Percentiles rank a stretch among this genome's conserved stretches.
Evolutionary conservation across 2,329 filamentous ascomycete species (phyloP).

Genomic region (Trichoderma koningiopsis): DNA sequence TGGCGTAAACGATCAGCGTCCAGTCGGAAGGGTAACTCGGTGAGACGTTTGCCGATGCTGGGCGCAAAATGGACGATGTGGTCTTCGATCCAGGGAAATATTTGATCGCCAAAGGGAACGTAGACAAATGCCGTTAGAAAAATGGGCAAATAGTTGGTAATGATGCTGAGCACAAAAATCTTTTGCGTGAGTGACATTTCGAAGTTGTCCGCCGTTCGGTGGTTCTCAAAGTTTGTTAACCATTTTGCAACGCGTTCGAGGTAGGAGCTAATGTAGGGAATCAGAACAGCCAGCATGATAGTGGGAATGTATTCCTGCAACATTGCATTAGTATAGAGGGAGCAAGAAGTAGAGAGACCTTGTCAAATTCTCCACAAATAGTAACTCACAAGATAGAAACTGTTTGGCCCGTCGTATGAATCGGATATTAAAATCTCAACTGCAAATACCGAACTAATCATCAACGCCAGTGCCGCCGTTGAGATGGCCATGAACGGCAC

Average conservation of each 20-base stretch:
- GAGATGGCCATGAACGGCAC: slow-evolving; percentile 68
- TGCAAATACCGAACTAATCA: slow-evolving; percentile 71
- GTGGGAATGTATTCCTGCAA: slow-evolving; percentile 70
- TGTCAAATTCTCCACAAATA: neutral
- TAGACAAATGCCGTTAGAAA: slow-evolving; percentile 79
- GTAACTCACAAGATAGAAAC: slow-evolving; percentile 61
- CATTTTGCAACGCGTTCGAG: slow-evolving; percentile 64
- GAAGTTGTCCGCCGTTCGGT: slow-evolving; percentile 69
- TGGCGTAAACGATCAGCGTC: slow-evolving; percentile 68
- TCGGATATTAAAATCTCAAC: slow-evolving; percentile 77
- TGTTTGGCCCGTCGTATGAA: slow-evolving; percentile 70
- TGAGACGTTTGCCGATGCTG: slow-evolving; percentile 52
- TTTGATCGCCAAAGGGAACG: slow-evolving; percentile 68
- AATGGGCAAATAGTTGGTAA: slow-evolving; percentile 76
- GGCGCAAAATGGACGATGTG: slow-evolving; percentile 54
- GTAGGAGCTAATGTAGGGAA: slow-evolving; percentile 65
- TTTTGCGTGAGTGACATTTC: slow-evolving; percentile 72
- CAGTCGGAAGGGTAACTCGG: slow-evolving; percentile 60
- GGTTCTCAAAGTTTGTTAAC: slow-evolving; percentile 73
- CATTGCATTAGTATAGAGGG: neutral
- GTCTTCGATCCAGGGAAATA: slow-evolving; percentile 68
- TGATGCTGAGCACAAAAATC: slow-evolving; percentile 76
- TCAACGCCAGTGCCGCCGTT: slow-evolving; percentile 59
- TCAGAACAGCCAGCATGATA: slow-evolving; percentile 64
- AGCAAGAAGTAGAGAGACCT: neutral